A percentile compares a stretch with the other conserved stretches of the same genome.
Evolutionary conservation across 805 yeast genomes (phyloP).

Genomic region (Metschnikowia orientalis): DNA sequence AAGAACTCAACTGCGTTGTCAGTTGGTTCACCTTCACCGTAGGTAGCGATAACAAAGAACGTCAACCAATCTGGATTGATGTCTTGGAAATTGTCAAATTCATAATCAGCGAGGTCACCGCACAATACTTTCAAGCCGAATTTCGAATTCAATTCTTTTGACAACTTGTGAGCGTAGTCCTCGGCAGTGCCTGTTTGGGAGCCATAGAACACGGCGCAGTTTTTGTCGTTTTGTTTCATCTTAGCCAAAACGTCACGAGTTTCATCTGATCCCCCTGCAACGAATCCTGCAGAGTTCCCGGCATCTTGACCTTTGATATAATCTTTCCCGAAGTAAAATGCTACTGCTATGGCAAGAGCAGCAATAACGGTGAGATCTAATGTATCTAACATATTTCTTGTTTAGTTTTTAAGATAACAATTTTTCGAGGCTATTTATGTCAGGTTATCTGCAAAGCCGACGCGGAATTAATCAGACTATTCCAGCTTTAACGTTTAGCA

Average conservation of each 20-base stretch:
- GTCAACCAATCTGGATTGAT: conserved; percentile 53
- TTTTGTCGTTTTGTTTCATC: conserved; percentile 59
- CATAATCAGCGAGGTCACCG: conserved; percentile 86
- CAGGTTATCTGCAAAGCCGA: conserved; percentile 12
- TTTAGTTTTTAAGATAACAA: conserved; percentile 29
- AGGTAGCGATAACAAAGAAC: conserved; percentile 78
- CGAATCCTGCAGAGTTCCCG: conserved; percentile 27
- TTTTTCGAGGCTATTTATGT: conserved; percentile 31
- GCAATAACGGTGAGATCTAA: conserved; percentile 67
- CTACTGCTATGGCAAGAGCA: conserved; percentile 60
- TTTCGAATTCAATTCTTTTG: conserved; percentile 80
- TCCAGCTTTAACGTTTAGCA: not conserved
- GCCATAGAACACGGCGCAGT: conserved; percentile 78
- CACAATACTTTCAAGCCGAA: conserved; percentile 80
- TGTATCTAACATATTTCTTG: conserved; percentile 58
- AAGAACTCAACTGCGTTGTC: conserved; percentile 85
- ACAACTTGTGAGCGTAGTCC: conserved; percentile 86
- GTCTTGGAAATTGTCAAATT: conserved; percentile 68
- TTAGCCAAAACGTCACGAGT: conserved; percentile 56
- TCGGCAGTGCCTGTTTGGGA: conserved; percentile 99
- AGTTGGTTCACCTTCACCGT: conserved; percentile 98
- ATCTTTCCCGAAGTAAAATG: conserved; percentile 66
- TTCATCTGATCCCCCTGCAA: conserved; percentile 25
- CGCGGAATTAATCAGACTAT: conserved; percentile 9
- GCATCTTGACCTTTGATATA: conserved; percentile 36